These are phyloP conservation scores for Termitomyces titanicus DNA, from an alignment of 768 basidiomycete species.

Conservation along the genomic window DNA sequence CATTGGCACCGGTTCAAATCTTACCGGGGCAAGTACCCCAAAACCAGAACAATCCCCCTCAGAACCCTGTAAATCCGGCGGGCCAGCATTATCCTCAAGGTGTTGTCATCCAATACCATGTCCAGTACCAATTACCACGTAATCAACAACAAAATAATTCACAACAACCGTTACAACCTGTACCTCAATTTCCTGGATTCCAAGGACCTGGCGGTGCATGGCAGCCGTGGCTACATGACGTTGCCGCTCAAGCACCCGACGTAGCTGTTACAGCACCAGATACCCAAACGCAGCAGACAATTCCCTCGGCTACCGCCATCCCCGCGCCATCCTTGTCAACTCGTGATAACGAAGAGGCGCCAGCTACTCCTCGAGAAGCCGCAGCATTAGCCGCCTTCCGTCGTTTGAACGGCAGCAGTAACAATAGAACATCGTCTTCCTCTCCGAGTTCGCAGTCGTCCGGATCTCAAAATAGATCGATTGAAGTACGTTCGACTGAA, in stretches of 20 bases:
- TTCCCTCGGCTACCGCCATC: not conserved
- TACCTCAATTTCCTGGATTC: constrained; percentile 61
- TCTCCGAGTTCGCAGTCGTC: not conserved
- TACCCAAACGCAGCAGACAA: constrained; percentile 4
- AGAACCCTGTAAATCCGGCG: constrained; percentile 30
- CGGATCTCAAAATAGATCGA: not conserved
- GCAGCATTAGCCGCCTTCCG: constrained; percentile 69
- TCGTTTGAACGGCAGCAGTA: constrained; percentile 30
- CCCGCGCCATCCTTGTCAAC: constrained; percentile 1
- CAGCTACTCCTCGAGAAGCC: constrained; percentile 33
- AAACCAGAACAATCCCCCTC: constrained; percentile 20
- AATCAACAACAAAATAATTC: constrained; percentile 29
- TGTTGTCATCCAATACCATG: constrained; percentile 61
- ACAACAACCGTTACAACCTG: constrained; percentile 33
- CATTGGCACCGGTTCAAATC: constrained; percentile 28
- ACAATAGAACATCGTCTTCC: constrained; percentile 9
- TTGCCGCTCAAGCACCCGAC: constrained; percentile 1
- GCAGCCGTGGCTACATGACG: constrained; percentile 50
- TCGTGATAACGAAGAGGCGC: constrained; percentile 7
- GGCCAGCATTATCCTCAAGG: constrained; percentile 36
- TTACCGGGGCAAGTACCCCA: constrained; percentile 25
- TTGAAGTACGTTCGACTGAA: not conserved
- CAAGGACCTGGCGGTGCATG: constrained; percentile 61
- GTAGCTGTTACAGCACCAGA: not conserved
- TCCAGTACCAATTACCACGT: constrained; percentile 50